Evolutionary conservation across 2,329 filamentous ascomycete genomes (phyloP).

Genomic region (Penicillium frequentans): DNA sequence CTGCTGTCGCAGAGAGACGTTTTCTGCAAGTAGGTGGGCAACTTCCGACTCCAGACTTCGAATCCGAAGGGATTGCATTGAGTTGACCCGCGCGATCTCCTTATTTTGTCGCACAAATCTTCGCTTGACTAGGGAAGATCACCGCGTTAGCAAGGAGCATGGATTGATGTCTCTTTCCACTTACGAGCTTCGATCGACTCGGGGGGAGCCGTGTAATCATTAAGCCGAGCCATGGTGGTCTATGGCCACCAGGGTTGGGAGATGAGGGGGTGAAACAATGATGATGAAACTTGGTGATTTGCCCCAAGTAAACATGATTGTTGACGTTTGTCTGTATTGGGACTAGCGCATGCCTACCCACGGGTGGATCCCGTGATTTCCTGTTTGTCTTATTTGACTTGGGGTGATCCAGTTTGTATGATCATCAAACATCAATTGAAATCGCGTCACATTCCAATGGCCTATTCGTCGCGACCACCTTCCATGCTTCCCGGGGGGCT

Average conservation of each 20-base stretch:
- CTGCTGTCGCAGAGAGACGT: conserved; percentile 60
- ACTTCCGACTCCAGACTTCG: conserved; percentile 63
- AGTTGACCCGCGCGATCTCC: conserved; percentile 65
- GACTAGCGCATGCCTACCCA: conserved; percentile 26
- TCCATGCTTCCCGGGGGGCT: conserved; percentile 31
- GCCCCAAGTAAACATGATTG: conserved; percentile 26
- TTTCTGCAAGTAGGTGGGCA: conserved; percentile 60
- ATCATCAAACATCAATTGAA: background rate
- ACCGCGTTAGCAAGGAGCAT: conserved; percentile 8
- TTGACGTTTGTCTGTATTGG: conserved; percentile 40
- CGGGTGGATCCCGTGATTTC: conserved; percentile 1
- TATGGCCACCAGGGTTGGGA: background rate
- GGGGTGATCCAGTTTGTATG: background rate
- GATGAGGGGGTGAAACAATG: background rate
- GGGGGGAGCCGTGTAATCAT: conserved; percentile 45
- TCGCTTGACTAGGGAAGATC: conserved; percentile 54
- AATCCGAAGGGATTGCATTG: conserved; percentile 64
- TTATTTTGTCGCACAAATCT: conserved; percentile 66
- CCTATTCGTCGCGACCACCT: conserved; percentile 37
- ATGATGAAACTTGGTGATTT: background rate
- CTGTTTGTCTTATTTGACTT: background rate
- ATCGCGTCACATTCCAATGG: conserved; percentile 26
- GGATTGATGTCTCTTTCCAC: conserved; percentile 20
- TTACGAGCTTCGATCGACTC: conserved; percentile 52
- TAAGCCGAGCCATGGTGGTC: conserved; percentile 49